Percentiles rank a stretch among this genome's conserved stretches.
These are phyloP conservation scores for Clonostachys solani DNA, from an alignment of 2,329 filamentous ascomycete genomes.

Conservation along the genomic window DNA sequence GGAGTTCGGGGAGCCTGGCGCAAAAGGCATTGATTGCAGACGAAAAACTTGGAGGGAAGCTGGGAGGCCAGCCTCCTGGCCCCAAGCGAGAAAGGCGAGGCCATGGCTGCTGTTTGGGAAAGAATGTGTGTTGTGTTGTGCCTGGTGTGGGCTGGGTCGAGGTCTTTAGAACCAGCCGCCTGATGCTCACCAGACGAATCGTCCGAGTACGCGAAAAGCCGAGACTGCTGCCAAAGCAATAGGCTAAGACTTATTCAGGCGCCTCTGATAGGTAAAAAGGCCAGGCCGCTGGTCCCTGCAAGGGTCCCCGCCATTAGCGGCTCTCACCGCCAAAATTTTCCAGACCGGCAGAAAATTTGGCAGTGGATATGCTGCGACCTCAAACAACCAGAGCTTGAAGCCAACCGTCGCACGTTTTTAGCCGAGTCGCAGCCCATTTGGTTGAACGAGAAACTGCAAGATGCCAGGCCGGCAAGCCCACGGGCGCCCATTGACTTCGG, in stretches of 20 bases:
- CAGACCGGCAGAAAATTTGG: slow-evolving; percentile 16
- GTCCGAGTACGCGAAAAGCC: too few species aligned
- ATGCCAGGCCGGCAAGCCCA: slow-evolving; percentile 59
- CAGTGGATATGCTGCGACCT: too few species aligned
- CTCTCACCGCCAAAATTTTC: slow-evolving; percentile 23
- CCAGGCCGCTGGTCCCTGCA: too few species aligned
- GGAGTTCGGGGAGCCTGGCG: slow-evolving; percentile 11
- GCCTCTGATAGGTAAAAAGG: too few species aligned
- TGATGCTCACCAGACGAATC: too few species aligned
- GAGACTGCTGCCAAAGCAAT: too few species aligned
- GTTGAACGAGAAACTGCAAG: slow-evolving; percentile 6
- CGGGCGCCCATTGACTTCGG: slow-evolving; percentile 43
- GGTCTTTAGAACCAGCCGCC: too few species aligned
- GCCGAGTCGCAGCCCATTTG: neutral
- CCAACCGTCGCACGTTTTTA: neutral
- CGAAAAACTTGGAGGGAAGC: slow-evolving; percentile 31
- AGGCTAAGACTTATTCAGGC: too few species aligned
- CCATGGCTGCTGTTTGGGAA: slow-evolving; percentile 24
- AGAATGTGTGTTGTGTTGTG: neutral
- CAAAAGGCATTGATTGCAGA: slow-evolving; percentile 44
- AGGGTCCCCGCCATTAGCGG: neutral
- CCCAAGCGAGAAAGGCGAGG: slow-evolving; percentile 30
- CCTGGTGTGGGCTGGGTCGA: neutral
- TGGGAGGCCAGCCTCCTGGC: slow-evolving; percentile 33
- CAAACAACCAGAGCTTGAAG: too few species aligned